A percentile compares a stretch with the other conserved stretches of the same genome.
Conservation (phyloP, 1,139 yeast genomes). For the Sugiyamaella neomexicana region DNA sequence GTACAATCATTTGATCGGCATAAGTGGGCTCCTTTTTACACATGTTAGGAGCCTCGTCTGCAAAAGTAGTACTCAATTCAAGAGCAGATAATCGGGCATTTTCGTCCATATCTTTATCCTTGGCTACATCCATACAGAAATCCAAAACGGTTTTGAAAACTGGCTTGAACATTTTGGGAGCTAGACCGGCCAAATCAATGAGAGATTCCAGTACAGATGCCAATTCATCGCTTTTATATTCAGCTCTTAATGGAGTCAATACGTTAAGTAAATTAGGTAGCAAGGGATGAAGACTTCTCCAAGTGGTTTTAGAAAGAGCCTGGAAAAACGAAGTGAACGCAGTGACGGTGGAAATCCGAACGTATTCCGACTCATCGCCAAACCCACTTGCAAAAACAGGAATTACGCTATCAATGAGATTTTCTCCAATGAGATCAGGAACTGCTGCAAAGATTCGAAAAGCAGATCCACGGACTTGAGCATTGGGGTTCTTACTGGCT, state of each 20-base stretch:
- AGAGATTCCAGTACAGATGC: constrained; percentile 85
- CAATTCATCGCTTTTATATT: constrained; percentile 76
- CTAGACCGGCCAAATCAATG: constrained; percentile 86
- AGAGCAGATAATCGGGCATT: constrained; percentile 80
- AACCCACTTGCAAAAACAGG: constrained; percentile 80
- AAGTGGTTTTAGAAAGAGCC: constrained; percentile 69
- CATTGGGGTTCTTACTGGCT: constrained; percentile 61
- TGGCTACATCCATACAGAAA: constrained; percentile 78
- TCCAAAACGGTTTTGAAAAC: constrained; percentile 86
- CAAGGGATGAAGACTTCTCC: constrained; percentile 75
- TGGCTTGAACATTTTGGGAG: constrained; percentile 90
- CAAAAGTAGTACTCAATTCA: constrained; percentile 83
- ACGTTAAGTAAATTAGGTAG: constrained; percentile 84
- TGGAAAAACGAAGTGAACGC: constrained; percentile 92
- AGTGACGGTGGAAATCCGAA: constrained; percentile 85
- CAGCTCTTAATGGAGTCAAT: constrained; percentile 77
- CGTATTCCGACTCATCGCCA: constrained; percentile 73
- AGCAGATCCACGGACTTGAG: constrained; percentile 84
- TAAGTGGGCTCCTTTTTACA: constrained; percentile 78
- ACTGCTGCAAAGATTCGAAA: constrained; percentile 84
- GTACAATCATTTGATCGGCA: constrained; percentile 68
- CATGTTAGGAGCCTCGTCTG: constrained; percentile 94
- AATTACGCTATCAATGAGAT: constrained; percentile 45
- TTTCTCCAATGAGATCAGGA: constrained; percentile 68
- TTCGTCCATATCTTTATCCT: constrained; percentile 76